Percentiles rank a stretch among this genome's conserved stretches.
Conservation (phyloP, 1,284 basidiomycete species). For the Ceratobasidium sp. region DNA sequence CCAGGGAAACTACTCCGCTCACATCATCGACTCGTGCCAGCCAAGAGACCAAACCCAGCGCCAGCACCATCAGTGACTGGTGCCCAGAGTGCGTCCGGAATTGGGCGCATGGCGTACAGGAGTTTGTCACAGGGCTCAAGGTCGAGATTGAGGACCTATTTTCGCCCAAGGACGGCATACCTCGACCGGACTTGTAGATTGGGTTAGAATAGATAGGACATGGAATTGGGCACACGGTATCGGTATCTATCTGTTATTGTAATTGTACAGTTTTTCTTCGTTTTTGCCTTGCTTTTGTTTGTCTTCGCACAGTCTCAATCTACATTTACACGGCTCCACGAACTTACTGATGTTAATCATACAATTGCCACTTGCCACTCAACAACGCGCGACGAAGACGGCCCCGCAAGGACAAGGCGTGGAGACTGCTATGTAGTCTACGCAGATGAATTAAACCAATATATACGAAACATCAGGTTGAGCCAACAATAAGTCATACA, state of each 20-base stretch:
- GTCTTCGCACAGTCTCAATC: background rate
- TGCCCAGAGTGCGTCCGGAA: constrained; percentile 14
- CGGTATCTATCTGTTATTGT: background rate
- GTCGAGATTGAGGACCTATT: constrained; percentile 23
- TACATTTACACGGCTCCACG: no score
- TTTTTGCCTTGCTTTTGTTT: background rate
- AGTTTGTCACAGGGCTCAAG: constrained; percentile 16
- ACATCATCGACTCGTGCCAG: background rate
- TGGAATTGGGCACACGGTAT: background rate
- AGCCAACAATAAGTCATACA: no score
- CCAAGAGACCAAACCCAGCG: background rate
- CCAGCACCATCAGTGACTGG: background rate
- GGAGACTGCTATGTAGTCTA: no score
- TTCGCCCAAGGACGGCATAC: constrained; percentile 28
- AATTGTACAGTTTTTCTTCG: background rate
- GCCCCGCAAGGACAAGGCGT: no score
- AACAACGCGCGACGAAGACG: no score
- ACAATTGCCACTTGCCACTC: no score
- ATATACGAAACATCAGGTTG: no score
- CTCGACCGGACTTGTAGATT: constrained; percentile 22
- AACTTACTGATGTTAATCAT: no score
- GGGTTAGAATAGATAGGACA: background rate
- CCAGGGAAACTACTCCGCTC: background rate
- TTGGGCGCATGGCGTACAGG: constrained; percentile 11
- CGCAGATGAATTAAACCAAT: no score